Base-by-base conservation (phyloP, 495 filamentous ascomycete genomes). In the Neurospora sp. region DNA sequence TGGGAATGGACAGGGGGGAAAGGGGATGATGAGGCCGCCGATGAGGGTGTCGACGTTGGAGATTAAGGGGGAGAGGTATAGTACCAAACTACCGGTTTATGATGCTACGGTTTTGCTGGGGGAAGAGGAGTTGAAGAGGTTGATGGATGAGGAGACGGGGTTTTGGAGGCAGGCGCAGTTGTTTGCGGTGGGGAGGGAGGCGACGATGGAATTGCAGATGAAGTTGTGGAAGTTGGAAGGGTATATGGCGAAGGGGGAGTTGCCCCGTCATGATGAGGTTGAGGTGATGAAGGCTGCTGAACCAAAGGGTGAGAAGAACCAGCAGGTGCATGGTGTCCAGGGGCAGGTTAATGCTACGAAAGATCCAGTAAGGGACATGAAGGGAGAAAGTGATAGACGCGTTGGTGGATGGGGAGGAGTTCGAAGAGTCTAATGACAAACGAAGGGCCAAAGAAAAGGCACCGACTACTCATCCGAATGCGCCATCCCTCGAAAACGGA, bases 171-270 rank as follows among this genome's bases (percentile, higher is more conserved):
- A 81, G 12, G 83, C 81, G 4, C 77, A 75, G 4, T 76, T 87
- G 38, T 84, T 85, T 37, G 75, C 86, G 70, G 76, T 88, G 62
- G 78, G 79, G 35, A 75, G 82, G n/a, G 73, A 74, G n/a, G 77
- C 80, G n/a, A 90, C 87, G 2, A 71, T 87, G 9, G 77, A 86
- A 9, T 74, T 89, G 54, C 85, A 93, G 79, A 69, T 88, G 75
- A 78, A 83, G 54, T 76, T 95, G 54, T 93, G 92, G 92, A 91
- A 88, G 76, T 77, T 94, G 18, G 88, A 93, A 75, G 89, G 87
- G 0, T 93, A 88, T 75, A 39, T 91, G 73, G 77, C 77, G 11
- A 76, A 73, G 54, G 70, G 76, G 46, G 54, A 44, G 27, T 8
- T 23, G 31, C 18, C n/a, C 1, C 37, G 31, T 41, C 14, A 3